Conservation (phyloP, 2,329 filamentous ascomycete species). For the Calonectria pseudoturangicola region DNA sequence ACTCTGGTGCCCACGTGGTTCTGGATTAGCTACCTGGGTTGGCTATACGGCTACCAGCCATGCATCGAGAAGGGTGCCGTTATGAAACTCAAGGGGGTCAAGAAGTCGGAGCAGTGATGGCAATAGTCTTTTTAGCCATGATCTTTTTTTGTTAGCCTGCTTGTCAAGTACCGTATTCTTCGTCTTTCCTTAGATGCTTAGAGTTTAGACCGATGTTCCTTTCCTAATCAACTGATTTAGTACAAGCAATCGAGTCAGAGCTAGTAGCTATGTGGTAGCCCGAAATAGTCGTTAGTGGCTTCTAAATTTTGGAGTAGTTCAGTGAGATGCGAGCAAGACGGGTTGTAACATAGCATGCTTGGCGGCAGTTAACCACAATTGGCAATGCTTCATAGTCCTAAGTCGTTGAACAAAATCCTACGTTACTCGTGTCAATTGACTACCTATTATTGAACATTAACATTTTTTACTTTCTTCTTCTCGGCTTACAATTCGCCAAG, state of each 20-base stretch:
- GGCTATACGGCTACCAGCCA: slow-evolving; percentile 38
- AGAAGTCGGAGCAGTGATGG: slow-evolving; percentile 17
- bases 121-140: slow-evolving; percentile 11
- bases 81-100: slow-evolving; percentile 30
- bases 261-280: slow-evolving; percentile 9
- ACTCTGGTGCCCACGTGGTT: slow-evolving; percentile 37
- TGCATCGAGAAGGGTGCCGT: slow-evolving; percentile 28
- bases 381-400: background rate
- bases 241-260: slow-evolving; percentile 4
- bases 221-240: slow-evolving; percentile 27
- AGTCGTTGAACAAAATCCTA: slow-evolving; percentile 1
- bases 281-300: slow-evolving; percentile 11
- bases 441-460: background rate
- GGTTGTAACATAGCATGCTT: background rate
- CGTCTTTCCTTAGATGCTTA: slow-evolving; percentile 6
- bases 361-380: background rate
- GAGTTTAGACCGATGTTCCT: slow-evolving; percentile 23
- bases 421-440: background rate
- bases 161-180: background rate
- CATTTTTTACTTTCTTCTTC: background rate
- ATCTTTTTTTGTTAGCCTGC: background rate
- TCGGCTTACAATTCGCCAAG: background rate
- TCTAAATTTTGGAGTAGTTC: slow-evolving; percentile 7
- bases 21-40: slow-evolving; percentile 37
- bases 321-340: background rate